These are phyloP conservation scores for Miscanthus lutarioriparius DNA, from an alignment of 176 grass and related monocot species.

Conservation along the genomic window DNA sequence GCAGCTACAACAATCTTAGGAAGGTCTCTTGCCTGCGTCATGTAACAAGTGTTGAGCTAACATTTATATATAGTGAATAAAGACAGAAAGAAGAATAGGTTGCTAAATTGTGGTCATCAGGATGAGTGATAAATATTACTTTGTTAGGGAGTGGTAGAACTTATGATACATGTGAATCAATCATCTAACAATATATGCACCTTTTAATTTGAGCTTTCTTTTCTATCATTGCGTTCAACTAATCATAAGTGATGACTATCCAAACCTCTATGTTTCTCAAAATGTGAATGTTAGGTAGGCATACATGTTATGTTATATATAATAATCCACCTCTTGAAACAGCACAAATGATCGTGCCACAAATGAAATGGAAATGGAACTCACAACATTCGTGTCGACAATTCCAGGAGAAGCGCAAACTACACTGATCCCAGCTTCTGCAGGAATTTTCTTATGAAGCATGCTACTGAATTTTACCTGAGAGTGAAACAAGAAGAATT, in stretches of 20 bases:
- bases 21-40: constrained; percentile 81
- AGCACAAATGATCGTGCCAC: not conserved
- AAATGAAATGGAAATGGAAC: constrained; percentile 28
- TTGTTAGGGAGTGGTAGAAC: not conserved
- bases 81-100: not conserved
- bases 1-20: constrained; percentile 67
- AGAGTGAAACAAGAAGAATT: constrained; percentile 27
- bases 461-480: constrained; percentile 98
- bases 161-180: not conserved
- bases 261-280: not conserved
- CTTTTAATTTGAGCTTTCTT: not conserved
- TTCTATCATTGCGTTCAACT: not conserved
- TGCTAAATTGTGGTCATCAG: not conserved
- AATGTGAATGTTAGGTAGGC: not conserved
- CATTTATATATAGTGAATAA: constrained; percentile 10
- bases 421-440: constrained; percentile 70
- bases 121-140: not conserved
- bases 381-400: constrained; percentile 97
- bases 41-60: not conserved
- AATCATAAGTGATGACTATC: not conserved
- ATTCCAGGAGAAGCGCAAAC: constrained; percentile 82
- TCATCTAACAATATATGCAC: constrained; percentile 8
- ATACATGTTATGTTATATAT: constrained; percentile 15
- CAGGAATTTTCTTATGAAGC: constrained; percentile 89
- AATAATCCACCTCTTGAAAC: not conserved